Evolutionary conservation across 1,284 basidiomycete genomes (phyloP).

Genomic region (Microbotryum intermedium): DNA sequence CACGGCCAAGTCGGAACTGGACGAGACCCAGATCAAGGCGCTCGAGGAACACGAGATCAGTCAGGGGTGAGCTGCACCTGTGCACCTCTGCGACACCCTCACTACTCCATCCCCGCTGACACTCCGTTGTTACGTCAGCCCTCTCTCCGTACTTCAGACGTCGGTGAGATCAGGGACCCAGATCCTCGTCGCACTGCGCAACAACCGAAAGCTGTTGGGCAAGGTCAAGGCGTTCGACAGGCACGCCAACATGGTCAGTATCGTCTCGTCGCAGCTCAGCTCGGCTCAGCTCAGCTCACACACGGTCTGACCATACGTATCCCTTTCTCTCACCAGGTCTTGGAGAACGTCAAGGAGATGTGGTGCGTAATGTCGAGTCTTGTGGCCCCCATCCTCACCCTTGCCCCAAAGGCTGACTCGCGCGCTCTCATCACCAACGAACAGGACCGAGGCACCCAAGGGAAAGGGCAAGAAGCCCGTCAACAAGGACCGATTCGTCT

Average conservation of each 20-base stretch:
- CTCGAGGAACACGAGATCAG: slow-evolving; percentile 96
- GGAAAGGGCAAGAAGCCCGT: slow-evolving; percentile 97
- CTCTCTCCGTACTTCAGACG: slow-evolving; percentile 94
- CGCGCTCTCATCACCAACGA: slow-evolving; percentile 55
- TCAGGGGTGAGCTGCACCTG: slow-evolving; percentile 44
- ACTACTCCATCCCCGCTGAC: neutral
- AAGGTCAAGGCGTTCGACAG: slow-evolving; percentile 98
- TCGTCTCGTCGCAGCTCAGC: neutral
- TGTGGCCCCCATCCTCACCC: too few species aligned
- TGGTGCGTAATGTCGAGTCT: slow-evolving; percentile 18
- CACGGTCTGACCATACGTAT: neutral
- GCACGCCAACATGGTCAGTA: slow-evolving; percentile 91
- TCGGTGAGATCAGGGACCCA: slow-evolving; percentile 88
- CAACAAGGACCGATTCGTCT: slow-evolving; percentile 98
- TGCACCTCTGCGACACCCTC: neutral
- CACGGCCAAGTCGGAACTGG: slow-evolving; percentile 75
- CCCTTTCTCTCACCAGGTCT: slow-evolving; percentile 49
- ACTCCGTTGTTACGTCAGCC: slow-evolving; percentile 37
- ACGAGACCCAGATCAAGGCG: slow-evolving; percentile 89
- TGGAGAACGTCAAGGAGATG: slow-evolving; percentile 96
- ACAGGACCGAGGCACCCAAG: slow-evolving; percentile 99
- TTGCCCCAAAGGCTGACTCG: neutral
- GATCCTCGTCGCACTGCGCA: slow-evolving; percentile 91
- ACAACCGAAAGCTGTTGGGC: slow-evolving; percentile 97
- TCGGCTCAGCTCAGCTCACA: neutral